Conservation (phyloP, 352 stramenopile genomes). For the Phytophthora quininea region DNA sequence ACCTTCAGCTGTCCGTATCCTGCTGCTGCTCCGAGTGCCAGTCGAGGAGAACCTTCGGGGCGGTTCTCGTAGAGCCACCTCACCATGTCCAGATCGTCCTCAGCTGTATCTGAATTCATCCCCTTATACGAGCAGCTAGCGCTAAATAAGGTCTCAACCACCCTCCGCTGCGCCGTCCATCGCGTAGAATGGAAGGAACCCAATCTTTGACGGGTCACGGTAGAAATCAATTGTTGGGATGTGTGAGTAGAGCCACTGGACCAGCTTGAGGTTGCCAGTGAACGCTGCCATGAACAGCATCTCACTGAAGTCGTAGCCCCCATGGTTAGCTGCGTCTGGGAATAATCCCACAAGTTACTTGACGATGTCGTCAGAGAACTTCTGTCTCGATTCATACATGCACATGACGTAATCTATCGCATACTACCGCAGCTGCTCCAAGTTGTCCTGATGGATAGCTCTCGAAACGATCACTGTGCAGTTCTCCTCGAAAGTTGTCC, state of each 20-base stretch:
- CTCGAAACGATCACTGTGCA: background rate
- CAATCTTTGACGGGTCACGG: background rate
- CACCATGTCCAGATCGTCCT: too few species aligned
- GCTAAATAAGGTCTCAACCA: background rate
- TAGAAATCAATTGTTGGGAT: background rate
- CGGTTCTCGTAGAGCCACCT: too few species aligned
- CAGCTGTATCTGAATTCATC: too few species aligned
- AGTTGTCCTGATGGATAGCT: background rate
- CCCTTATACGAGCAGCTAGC: too few species aligned
- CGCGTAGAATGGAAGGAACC: too few species aligned
- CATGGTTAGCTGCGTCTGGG: background rate
- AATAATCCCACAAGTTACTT: background rate
- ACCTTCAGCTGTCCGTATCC: too few species aligned
- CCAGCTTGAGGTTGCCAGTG: too few species aligned
- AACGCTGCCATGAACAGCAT: too few species aligned
- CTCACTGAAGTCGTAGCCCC: too few species aligned
- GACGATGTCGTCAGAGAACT: background rate
- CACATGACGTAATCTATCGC: background rate
- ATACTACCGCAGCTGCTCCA: background rate
- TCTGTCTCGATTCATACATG: background rate
- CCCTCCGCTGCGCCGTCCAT: background rate
- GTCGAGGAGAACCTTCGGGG: too few species aligned
- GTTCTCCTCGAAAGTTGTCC: background rate
- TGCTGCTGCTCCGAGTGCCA: too few species aligned
- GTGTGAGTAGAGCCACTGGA: background rate